Evolutionary conservation across 2,329 filamentous ascomycete genomes (phyloP).

Genomic region (Monosporascus cannonballus): DNA sequence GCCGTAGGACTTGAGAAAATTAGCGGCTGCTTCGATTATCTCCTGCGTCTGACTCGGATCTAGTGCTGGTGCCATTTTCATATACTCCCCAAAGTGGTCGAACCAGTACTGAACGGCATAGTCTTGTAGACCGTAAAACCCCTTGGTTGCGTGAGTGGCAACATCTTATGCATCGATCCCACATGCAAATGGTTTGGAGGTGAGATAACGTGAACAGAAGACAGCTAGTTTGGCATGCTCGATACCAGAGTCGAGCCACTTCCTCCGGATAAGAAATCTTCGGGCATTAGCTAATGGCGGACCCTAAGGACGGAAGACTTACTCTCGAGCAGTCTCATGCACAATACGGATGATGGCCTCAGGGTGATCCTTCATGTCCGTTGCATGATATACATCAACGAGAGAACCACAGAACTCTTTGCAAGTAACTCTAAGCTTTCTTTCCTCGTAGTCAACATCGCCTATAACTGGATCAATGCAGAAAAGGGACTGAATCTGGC

Average conservation of each 20-base stretch:
- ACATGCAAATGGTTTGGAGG: not conserved
- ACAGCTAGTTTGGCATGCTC: not conserved
- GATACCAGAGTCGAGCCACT: not conserved
- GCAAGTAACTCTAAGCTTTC: conserved; percentile 3
- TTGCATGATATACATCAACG: conserved; percentile 4
- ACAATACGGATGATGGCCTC: not conserved
- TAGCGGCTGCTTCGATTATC: not conserved
- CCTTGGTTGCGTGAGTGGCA: not conserved
- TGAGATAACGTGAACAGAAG: not conserved
- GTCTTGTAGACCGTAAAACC: conserved; percentile 7
- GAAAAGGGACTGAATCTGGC: conserved; percentile 7
- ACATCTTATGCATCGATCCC: not conserved
- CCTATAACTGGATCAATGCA: conserved; percentile 5
- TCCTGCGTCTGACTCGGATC: not conserved
- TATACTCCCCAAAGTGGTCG: conserved; percentile 3
- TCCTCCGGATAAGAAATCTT: not conserved
- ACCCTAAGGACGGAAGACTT: not conserved
- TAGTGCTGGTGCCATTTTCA: not conserved
- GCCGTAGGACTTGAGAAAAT: not conserved
- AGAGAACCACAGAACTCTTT: conserved; percentile 9
- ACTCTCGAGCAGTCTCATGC: conserved; percentile 1
- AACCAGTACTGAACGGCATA: conserved; percentile 8
- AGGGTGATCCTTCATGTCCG: not conserved
- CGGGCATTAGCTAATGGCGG: not conserved
- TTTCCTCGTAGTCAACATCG: conserved; percentile 4